Conservation (phyloP, 305 asterid genomes). For the Caryopteris hybrid region DNA sequence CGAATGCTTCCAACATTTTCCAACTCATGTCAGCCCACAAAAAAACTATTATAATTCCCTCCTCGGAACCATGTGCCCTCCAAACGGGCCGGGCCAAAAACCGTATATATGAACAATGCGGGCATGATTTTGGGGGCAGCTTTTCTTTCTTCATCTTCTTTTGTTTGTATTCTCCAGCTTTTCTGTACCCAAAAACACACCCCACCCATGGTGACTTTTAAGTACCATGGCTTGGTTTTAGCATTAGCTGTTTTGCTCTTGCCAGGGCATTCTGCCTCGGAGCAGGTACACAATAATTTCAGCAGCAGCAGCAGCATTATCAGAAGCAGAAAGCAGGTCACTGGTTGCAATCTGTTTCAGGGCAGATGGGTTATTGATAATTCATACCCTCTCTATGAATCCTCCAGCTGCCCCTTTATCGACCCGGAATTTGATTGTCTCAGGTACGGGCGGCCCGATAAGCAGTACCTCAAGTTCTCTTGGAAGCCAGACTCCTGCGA, state of each 20-base stretch:
- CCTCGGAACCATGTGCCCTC: slow-evolving; percentile 21
- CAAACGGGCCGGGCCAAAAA: background rate
- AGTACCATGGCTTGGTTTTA: slow-evolving; percentile 14
- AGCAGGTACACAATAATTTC: slow-evolving; percentile 13
- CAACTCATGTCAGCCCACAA: slow-evolving; percentile 15
- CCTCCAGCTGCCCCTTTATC: slow-evolving; percentile 55
- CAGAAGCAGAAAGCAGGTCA: slow-evolving; percentile 14
- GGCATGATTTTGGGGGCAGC: slow-evolving; percentile 7
- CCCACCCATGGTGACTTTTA: slow-evolving; percentile 15
- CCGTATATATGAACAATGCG: slow-evolving; percentile 7
- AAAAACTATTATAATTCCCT: background rate
- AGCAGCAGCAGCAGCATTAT: background rate
- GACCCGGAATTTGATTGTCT: slow-evolving; percentile 67
- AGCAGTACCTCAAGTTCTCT: slow-evolving; percentile 44
- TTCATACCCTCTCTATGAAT: slow-evolving; percentile 47
- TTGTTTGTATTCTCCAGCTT: slow-evolving; percentile 6
- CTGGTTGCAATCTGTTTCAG: slow-evolving; percentile 50
- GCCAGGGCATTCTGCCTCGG: slow-evolving; percentile 20
- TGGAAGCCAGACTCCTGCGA: slow-evolving; percentile 64
- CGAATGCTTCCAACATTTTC: slow-evolving; percentile 25
- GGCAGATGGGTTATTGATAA: slow-evolving; percentile 58
- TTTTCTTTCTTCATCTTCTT: slow-evolving; percentile 3
- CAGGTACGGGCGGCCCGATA: slow-evolving; percentile 66
- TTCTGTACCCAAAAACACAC: slow-evolving; percentile 12
- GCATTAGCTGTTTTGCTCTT: slow-evolving; percentile 5